Percentiles rank a stretch among this genome's conserved stretches.
Evolutionary conservation across 768 basidiomycete species (phyloP).

Genomic region (Mrakia gelida): DNA sequence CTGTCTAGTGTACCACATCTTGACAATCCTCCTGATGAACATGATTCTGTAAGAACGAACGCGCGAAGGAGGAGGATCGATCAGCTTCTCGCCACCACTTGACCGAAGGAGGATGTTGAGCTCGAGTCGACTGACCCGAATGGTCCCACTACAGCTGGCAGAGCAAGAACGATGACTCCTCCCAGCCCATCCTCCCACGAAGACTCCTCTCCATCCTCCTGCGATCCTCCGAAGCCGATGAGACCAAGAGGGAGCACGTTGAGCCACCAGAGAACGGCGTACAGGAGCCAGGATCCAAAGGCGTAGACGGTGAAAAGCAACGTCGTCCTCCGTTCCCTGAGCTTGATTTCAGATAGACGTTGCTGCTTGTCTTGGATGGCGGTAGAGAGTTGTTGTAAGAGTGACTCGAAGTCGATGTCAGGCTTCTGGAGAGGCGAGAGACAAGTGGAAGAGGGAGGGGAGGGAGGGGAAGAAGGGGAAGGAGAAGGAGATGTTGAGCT

Average conservation of each 20-base stretch:
- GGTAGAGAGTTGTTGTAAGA: constrained; percentile 61
- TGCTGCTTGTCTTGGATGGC: constrained; percentile 71
- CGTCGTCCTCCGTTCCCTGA: constrained; percentile 74
- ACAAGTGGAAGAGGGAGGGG: not conserved
- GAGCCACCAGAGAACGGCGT: constrained; percentile 41
- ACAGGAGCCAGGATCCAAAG: constrained; percentile 62
- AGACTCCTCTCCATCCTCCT: constrained; percentile 34
- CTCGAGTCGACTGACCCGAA: constrained; percentile 58
- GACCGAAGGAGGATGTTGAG: not conserved
- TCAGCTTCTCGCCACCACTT: too few relatives aligned
- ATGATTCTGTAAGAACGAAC: constrained; percentile 53
- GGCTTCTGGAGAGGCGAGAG: constrained; percentile 43
- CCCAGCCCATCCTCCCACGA: constrained; percentile 47
- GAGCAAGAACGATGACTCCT: constrained; percentile 43
- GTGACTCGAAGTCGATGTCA: constrained; percentile 67
- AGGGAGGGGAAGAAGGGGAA: constrained; percentile 11
- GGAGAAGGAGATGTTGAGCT: not conserved
- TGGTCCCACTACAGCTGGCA: constrained; percentile 69
- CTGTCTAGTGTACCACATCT: constrained; percentile 75
- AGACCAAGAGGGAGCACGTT: constrained; percentile 30
- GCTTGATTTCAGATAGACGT: constrained; percentile 73
- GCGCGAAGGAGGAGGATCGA: not conserved
- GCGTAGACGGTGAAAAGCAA: constrained; percentile 74
- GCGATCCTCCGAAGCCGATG: constrained; percentile 3
- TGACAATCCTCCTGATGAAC: constrained; percentile 72